Percentiles rank a stretch among this genome's conserved stretches.
phyloP scores from a whole-genome alignment of 1,284 basidiomycete species.

The Mycosarcoma maydis region DNA sequence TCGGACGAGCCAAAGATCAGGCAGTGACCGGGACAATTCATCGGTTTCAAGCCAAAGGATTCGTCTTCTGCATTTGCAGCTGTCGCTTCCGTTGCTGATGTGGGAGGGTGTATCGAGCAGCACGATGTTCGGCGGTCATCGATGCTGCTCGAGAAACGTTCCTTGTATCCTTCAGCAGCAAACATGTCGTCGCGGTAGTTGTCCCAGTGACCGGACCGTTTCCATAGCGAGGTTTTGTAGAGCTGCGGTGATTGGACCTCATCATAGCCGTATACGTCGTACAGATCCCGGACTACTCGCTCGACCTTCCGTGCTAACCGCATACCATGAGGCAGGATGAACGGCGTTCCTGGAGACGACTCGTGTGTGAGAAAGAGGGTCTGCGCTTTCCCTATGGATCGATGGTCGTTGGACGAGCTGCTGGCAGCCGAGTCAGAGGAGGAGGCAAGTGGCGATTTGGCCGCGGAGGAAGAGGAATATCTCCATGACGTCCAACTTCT shows the following conservation, averaged over 20 bases:
- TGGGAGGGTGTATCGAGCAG: conserved; percentile 33
- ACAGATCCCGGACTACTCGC: conserved; percentile 64
- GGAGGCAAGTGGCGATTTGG: conserved; percentile 1
- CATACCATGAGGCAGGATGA: conserved; percentile 65
- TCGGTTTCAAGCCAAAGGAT: conserved; percentile 63
- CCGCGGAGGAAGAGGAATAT: conserved; percentile 4
- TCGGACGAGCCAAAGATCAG: conserved; percentile 58
- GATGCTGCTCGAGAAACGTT: conserved; percentile 12
- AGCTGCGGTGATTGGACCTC: conserved; percentile 65
- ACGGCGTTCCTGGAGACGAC: conserved; percentile 64
- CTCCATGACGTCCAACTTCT: background rate
- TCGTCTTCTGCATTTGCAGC: conserved; percentile 24
- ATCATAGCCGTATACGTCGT: conserved; percentile 63
- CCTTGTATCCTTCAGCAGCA: conserved; percentile 59
- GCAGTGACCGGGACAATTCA: conserved; percentile 66
- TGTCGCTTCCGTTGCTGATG: too few species aligned
- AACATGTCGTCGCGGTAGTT: conserved; percentile 67
- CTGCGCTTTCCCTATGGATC: conserved; percentile 55
- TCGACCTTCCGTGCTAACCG: conserved; percentile 59
- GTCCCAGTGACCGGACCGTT: conserved; percentile 65
- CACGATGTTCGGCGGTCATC: conserved; percentile 16
- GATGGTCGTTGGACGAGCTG: conserved; percentile 47
- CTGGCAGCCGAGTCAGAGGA: background rate
- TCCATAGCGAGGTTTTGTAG: conserved; percentile 61
- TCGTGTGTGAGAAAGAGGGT: conserved; percentile 63